Conservation (phyloP, 169 alveolate species). For the Theileria equi region DNA sequence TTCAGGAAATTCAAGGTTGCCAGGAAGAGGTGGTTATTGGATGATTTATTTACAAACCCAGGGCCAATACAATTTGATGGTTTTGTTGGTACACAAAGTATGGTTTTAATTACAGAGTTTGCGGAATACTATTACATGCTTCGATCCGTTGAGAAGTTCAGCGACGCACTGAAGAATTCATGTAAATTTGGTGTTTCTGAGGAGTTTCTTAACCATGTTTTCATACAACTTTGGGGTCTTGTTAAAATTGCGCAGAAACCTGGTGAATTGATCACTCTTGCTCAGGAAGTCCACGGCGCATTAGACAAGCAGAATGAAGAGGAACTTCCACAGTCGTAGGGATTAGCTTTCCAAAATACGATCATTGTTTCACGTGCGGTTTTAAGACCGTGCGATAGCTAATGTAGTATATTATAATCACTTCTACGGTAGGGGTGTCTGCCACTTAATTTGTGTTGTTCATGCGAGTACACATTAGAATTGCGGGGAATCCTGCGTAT, state of each 20-base stretch:
- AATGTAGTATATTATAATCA: no score
- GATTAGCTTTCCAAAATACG: no score
- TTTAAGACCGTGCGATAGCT: no score
- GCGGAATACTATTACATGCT: conserved; percentile 87
- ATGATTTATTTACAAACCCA: conserved; percentile 93
- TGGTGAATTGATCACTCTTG: conserved; percentile 58
- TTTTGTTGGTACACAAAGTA: conserved; percentile 79
- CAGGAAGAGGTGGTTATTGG: conserved; percentile 85
- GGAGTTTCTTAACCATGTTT: conserved; percentile 79
- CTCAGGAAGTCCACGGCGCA: conserved; percentile 38
- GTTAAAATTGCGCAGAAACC: conserved; percentile 67
- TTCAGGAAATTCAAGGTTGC: conserved; percentile 78
- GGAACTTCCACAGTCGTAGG: no score
- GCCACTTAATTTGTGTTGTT: no score
- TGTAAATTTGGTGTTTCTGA: conserved; percentile 88
- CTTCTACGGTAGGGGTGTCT: no score
- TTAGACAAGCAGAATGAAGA: no score
- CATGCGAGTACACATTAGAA: no score
- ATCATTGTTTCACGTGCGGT: no score
- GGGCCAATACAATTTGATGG: conserved; percentile 96
- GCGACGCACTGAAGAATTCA: conserved; percentile 76
- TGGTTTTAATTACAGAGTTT: conserved; percentile 84
- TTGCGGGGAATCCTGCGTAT: no score
- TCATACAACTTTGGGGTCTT: conserved; percentile 79
- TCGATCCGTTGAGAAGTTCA: conserved; percentile 82